phyloP scores from a whole-genome alignment of 2,329 filamentous ascomycete species.

The Aspergillus uvarum region DNA sequence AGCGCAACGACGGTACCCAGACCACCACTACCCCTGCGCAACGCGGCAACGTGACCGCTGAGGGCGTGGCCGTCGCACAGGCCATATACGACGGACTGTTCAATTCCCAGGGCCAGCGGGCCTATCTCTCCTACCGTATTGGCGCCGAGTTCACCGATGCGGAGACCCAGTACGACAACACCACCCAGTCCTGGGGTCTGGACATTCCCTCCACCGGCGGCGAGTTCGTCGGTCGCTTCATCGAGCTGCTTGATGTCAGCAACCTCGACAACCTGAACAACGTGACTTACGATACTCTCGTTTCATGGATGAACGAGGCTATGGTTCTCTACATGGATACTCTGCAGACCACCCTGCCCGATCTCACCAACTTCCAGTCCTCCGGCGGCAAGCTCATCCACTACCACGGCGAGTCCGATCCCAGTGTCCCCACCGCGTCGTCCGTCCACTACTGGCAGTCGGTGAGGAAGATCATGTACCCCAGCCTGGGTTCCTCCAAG shows the following conservation, averaged over 20 bases:
- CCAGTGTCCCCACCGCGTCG: slow-evolving; percentile 53
- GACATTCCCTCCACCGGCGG: slow-evolving; percentile 36
- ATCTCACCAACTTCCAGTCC: slow-evolving; percentile 52
- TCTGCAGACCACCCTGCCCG: slow-evolving; percentile 56
- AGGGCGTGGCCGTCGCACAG: slow-evolving; percentile 35
- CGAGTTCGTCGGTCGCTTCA: slow-evolving; percentile 37
- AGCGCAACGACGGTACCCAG: slow-evolving; percentile 20
- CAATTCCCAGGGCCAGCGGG: slow-evolving; percentile 40
- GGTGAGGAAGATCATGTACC: slow-evolving; percentile 53
- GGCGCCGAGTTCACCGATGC: slow-evolving; percentile 28
- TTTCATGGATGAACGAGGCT: slow-evolving; percentile 53
- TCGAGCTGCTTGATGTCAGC: slow-evolving; percentile 25
- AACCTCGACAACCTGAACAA: slow-evolving; percentile 46
- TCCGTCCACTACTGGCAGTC: slow-evolving; percentile 58
- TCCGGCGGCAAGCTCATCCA: slow-evolving; percentile 58
- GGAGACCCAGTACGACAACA: slow-evolving; percentile 25
- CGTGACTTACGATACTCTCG: slow-evolving; percentile 58
- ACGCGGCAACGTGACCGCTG: slow-evolving; percentile 27
- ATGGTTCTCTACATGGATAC: slow-evolving; percentile 51
- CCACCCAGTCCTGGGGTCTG: slow-evolving; percentile 29
- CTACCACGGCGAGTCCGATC: slow-evolving; percentile 58
- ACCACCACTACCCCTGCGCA: slow-evolving; percentile 30
- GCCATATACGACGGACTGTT: slow-evolving; percentile 43
- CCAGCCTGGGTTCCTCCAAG: slow-evolving; percentile 39
- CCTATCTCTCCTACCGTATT: slow-evolving; percentile 40